These are phyloP conservation scores for Xylaria digitata DNA, from an alignment of 2,329 filamentous ascomycete species.

Conservation along the genomic window DNA sequence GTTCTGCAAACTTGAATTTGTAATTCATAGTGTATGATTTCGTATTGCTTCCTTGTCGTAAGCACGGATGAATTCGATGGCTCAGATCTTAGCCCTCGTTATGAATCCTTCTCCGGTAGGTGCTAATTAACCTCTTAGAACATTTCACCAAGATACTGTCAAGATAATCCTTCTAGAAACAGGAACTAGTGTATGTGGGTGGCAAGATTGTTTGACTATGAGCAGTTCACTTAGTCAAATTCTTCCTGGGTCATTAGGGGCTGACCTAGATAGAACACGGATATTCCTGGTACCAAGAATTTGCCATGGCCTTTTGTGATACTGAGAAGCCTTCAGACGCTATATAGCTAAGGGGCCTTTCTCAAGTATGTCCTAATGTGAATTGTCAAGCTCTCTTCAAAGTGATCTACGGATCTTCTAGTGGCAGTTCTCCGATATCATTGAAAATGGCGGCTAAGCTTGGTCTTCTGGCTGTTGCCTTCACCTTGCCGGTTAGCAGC, in stretches of 20 bases:
- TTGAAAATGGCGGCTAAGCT: constrained; percentile 3
- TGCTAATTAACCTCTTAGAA: background rate
- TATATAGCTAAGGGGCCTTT: background rate
- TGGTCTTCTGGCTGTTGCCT: constrained; percentile 12
- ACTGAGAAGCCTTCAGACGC: background rate
- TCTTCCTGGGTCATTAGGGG: background rate
- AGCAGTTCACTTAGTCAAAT: background rate
- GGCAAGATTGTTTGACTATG: background rate
- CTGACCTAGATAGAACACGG: background rate
- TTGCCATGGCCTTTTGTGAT: background rate
- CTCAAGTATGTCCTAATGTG: background rate
- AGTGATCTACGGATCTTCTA: no score
- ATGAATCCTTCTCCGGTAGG: background rate
- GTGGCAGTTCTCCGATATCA: background rate
- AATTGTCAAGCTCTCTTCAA: background rate
- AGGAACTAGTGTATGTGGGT: background rate
- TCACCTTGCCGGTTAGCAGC: background rate
- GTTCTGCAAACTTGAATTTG: background rate
- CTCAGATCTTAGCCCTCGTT: background rate
- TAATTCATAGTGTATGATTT: background rate
- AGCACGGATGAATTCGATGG: background rate
- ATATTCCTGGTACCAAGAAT: background rate
- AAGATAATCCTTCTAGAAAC: background rate
- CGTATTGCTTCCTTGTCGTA: background rate
- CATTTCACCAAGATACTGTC: background rate